Base-by-base conservation (phyloP, 257 asterid species). In the Nicotiana undulata region DNA sequence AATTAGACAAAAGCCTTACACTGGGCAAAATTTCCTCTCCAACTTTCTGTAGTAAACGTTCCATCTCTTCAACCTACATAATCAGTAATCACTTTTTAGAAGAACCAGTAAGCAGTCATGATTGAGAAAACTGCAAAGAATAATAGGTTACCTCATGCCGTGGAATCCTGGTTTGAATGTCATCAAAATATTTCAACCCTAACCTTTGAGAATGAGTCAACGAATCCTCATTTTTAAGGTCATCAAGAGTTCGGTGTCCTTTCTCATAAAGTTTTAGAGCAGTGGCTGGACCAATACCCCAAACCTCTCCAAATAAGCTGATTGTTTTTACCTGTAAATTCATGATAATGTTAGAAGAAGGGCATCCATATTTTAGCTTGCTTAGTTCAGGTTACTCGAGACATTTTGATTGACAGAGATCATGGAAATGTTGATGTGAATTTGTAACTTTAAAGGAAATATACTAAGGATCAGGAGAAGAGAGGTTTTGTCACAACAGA, bases 201-300 rank as follows among this genome's bases (percentile, higher is more conserved):
- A 93, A 53, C 84, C 90, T 92, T 84, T 95, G 99, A 61, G 96
- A 58, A 89, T 85, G 86, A 81, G 97, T 90, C 77, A 95, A 75
- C 15, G 98, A 89, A 77, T 89, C 97, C 84, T 95, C 98, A 65
- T 80, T 88, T 85, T 85, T 79, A 58, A 95, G 85, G 79, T 95
- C 98, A 76, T 92, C 91, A 68, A 95, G 85, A 84, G 96, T 88
- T 79, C 97, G 89, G 82, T 91, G 88, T 46, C 99, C 99, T 90
- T 93, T 95, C 85, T 92, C 99, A 70, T 92, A 95, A 83, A 92
- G 94, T 84, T 95, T 95, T 88, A 86, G 76, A 31, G 97, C 97
- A 81, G 97, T 92, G 76, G 95, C 90, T 51, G 97, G 97, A 81
- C 99, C 99, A 52, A 95, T 77, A 56, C 98, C 99, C 99, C 99